Conservation (phyloP, 2,329 filamentous ascomycete genomes). For the Aaosphaeria arxii region DNA sequence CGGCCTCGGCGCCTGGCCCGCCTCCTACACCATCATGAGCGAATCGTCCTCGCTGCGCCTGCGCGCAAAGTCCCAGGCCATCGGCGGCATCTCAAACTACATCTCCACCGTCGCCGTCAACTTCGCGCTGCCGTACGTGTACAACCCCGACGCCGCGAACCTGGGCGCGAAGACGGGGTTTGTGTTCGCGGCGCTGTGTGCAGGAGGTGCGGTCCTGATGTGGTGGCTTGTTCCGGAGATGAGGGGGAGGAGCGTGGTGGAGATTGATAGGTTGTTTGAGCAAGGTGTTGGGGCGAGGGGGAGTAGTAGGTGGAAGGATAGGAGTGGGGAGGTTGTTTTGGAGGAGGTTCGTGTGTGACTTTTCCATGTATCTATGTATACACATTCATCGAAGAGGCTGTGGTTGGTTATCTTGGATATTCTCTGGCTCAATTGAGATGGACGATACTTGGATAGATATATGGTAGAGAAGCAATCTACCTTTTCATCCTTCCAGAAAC, state of each 20-base stretch:
- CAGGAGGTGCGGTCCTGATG: constrained; percentile 2
- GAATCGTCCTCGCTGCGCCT: constrained; percentile 18
- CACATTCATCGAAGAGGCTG: too few species aligned
- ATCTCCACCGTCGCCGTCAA: constrained; percentile 9
- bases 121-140: constrained; percentile 4
- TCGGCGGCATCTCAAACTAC: constrained; percentile 24
- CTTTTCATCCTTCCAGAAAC: too few species aligned
- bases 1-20: constrained; percentile 14
- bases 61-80: constrained; percentile 37
- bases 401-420: too few species aligned
- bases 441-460: too few species aligned
- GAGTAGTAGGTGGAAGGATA: constrained; percentile 3
- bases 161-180: constrained; percentile 8
- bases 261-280: constrained; percentile 10
- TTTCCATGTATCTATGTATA: too few species aligned
- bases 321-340: constrained; percentile 3
- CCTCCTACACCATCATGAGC: constrained; percentile 11
- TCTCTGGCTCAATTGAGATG: too few species aligned
- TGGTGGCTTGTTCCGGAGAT: constrained; percentile 8
- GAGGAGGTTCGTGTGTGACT: constrained; percentile 8
- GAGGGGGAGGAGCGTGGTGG: constrained; percentile 6
- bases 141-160: constrained; percentile 5
- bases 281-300: constrained; percentile 3
- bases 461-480: too few species aligned
- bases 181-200: constrained; percentile 5